Conservation (phyloP, 345 rosid species). For the Camelina sativa region DNA sequence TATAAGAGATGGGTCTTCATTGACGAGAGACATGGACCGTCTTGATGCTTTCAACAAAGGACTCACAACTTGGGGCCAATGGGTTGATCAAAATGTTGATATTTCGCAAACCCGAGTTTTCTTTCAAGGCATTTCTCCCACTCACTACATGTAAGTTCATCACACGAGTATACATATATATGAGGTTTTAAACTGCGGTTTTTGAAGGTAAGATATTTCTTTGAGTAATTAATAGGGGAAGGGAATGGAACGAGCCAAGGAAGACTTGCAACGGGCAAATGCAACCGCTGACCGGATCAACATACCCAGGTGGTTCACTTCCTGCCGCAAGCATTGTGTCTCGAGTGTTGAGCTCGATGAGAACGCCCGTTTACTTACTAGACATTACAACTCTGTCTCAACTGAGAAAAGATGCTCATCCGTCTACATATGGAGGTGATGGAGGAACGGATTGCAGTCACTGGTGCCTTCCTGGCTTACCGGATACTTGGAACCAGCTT, state of each 20-base stretch:
- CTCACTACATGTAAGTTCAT: constrained; percentile 75
- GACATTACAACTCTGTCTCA: constrained; percentile 89
- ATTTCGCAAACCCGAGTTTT: constrained; percentile 68
- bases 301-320: constrained; percentile 75
- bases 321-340: constrained; percentile 61
- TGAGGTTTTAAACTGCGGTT: neutral
- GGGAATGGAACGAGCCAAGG: constrained; percentile 76
- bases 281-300: constrained; percentile 68
- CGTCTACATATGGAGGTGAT: constrained; percentile 60
- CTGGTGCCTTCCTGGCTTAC: constrained; percentile 97
- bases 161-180: neutral
- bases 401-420: constrained; percentile 90
- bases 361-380: constrained; percentile 67
- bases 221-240: constrained; percentile 57
- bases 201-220: neutral
- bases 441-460: constrained; percentile 87
- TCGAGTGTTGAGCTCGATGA: constrained; percentile 62
- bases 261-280: constrained; percentile 67
- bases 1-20: constrained; percentile 55
- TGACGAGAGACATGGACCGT: constrained; percentile 73
- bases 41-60: constrained; percentile 76
- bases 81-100: constrained; percentile 82
- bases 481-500: constrained; percentile 97
- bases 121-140: constrained; percentile 96
- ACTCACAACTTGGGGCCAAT: constrained; percentile 75